Conservation (phyloP, 2,329 filamentous ascomycete genomes). For the Penicillium capsulatum region DNA sequence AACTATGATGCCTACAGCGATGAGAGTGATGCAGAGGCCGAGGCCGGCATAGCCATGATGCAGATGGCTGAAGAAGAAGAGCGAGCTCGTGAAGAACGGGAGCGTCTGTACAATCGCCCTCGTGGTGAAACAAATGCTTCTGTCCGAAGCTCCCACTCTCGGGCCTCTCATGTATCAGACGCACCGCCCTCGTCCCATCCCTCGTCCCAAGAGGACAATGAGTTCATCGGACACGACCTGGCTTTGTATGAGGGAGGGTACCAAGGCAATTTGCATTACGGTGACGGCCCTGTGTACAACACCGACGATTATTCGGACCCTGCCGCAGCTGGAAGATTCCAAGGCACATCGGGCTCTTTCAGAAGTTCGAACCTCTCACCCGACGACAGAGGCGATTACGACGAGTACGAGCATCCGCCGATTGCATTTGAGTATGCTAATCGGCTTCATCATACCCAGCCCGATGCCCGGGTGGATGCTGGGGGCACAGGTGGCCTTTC, state of each 20-base stretch:
- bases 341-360: conserved; percentile 25
- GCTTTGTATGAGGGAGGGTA: conserved; percentile 71
- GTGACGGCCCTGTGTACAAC: conserved; percentile 43
- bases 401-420: conserved; percentile 36
- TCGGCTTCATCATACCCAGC: conserved; percentile 54
- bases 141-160: conserved; percentile 43
- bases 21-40: conserved; percentile 83
- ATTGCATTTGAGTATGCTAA: conserved; percentile 52
- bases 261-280: conserved; percentile 58
- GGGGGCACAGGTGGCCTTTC: conserved; percentile 85
- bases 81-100: conserved; percentile 48
- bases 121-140: conserved; percentile 55
- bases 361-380: conserved; percentile 26
- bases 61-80: conserved; percentile 77
- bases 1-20: conserved; percentile 55
- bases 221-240: conserved; percentile 68
- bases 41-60: conserved; percentile 78
- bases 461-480: conserved; percentile 73
- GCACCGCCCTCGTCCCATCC: conserved; percentile 25
- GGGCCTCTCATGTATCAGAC: conserved; percentile 39
- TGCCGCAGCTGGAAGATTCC: conserved; percentile 12
- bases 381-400: conserved; percentile 26
- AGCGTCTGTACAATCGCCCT: conserved; percentile 47
- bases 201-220: conserved; percentile 62
- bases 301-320: conserved; percentile 20